Percentiles rank a stretch among this genome's conserved stretches.
These are phyloP conservation scores for Coniochaeta prunicola DNA, from an alignment of 2,329 filamentous ascomycete genomes.

Conservation along the genomic window DNA sequence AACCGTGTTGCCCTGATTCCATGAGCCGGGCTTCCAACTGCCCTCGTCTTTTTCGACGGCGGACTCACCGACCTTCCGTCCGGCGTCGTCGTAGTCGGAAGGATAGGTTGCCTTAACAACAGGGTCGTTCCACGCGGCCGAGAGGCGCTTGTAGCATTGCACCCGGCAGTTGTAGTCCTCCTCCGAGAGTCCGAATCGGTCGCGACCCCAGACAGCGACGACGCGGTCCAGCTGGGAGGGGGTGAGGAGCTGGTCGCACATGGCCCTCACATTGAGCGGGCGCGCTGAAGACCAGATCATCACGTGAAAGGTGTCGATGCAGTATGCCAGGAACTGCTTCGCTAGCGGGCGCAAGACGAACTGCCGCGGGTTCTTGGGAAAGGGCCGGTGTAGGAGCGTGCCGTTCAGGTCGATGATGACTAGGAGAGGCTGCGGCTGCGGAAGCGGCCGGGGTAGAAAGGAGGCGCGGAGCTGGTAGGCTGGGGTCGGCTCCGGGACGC, in stretches of 20 bases:
- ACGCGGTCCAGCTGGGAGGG: constrained; percentile 44
- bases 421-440: constrained; percentile 56
- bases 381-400: constrained; percentile 70
- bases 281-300: constrained; percentile 89
- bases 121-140: constrained; percentile 58
- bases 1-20: constrained; percentile 81
- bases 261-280: constrained; percentile 61
- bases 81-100: constrained; percentile 7
- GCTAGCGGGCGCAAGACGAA: constrained; percentile 65
- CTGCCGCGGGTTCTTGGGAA: constrained; percentile 33
- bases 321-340: constrained; percentile 61
- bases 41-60: constrained; percentile 18
- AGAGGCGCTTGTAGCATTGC: constrained; percentile 85
- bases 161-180: constrained; percentile 63
- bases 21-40: constrained; percentile 28
- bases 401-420: constrained; percentile 91
- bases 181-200: constrained; percentile 60
- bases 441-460: constrained; percentile 30
- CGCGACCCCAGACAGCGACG: constrained; percentile 69
- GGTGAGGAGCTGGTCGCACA: constrained; percentile 59
- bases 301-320: constrained; percentile 67
- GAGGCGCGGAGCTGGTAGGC: constrained; percentile 54
- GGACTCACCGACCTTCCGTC: background rate
- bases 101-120: constrained; percentile 36
- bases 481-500: constrained; percentile 52